Evolutionary conservation across 1,284 basidiomycete species (phyloP).

Genomic region (Boletus hoseneyae): DNA sequence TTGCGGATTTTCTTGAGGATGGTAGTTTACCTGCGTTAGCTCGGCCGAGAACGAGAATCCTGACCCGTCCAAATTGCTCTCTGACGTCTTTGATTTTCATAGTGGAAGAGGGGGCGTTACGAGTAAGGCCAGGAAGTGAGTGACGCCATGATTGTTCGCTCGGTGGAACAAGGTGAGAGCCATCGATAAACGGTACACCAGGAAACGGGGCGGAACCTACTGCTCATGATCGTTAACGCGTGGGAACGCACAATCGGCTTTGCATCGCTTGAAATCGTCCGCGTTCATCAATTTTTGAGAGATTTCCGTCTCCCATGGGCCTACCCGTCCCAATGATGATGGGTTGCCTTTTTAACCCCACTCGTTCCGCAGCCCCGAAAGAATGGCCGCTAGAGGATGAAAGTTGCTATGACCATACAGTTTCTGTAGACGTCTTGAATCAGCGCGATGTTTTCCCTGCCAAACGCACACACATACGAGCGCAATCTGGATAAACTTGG

Average conservation of each 20-base stretch:
- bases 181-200: slow-evolving; percentile 80
- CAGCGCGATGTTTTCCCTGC: slow-evolving; percentile 4
- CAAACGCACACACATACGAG: slow-evolving; percentile 56
- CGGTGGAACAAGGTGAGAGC: too few species aligned
- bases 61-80: background rate
- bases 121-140: too few species aligned
- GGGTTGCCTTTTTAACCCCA: slow-evolving; percentile 71
- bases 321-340: slow-evolving; percentile 66
- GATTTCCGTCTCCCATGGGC: slow-evolving; percentile 73
- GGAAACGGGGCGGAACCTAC: slow-evolving; percentile 42
- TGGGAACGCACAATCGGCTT: slow-evolving; percentile 53
- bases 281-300: slow-evolving; percentile 70
- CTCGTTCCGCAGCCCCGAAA: slow-evolving; percentile 73
- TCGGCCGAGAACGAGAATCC: background rate
- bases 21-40: background rate
- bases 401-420: slow-evolving; percentile 80
- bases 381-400: slow-evolving; percentile 77
- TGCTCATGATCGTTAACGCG: slow-evolving; percentile 47
- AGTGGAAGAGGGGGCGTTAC: too few species aligned
- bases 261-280: slow-evolving; percentile 68
- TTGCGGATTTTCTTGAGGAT: background rate
- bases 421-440: slow-evolving; percentile 55
- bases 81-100: too few species aligned
- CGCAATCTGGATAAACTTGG: slow-evolving; percentile 83
- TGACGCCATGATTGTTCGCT: too few species aligned